Conservation (phyloP, 768 basidiomycete species). For the Lactarius vividus region DNA sequence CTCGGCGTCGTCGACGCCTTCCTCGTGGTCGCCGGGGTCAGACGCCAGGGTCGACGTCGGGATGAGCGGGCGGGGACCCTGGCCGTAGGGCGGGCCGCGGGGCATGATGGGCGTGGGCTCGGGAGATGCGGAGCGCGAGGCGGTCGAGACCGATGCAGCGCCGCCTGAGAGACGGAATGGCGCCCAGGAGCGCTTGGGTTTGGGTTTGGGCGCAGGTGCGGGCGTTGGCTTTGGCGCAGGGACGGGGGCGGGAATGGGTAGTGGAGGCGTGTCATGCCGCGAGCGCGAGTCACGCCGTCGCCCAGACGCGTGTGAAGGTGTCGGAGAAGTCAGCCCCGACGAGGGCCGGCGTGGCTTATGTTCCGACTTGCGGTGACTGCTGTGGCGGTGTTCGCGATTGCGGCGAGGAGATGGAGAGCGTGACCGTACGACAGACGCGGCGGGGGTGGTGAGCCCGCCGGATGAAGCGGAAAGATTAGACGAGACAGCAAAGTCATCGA, state of each 20-base stretch:
- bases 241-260: slow-evolving; percentile 6
- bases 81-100: neutral
- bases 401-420: slow-evolving; percentile 17
- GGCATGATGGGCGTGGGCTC: slow-evolving; percentile 12
- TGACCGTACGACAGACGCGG: slow-evolving; percentile 14
- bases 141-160: neutral
- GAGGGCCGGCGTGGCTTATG: slow-evolving; percentile 18
- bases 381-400: slow-evolving; percentile 4
- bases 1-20: neutral
- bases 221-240: slow-evolving; percentile 1
- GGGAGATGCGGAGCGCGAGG: slow-evolving; percentile 6
- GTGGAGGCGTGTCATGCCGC: slow-evolving; percentile 8
- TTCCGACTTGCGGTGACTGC: slow-evolving; percentile 11
- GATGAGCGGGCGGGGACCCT: neutral
- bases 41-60: slow-evolving; percentile 11
- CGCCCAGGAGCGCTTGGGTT: slow-evolving; percentile 14
- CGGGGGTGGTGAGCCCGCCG: slow-evolving; percentile 26
- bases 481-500: slow-evolving; percentile 25
- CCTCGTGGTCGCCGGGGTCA: slow-evolving; percentile 3
- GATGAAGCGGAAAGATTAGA: slow-evolving; percentile 23
- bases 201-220: neutral
- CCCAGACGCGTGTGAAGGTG: slow-evolving; percentile 13
- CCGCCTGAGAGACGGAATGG: slow-evolving; percentile 22
- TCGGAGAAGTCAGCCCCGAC: slow-evolving; percentile 25
- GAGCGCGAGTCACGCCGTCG: slow-evolving; percentile 1